Conservation (phyloP, 441 rosid genomes). For the Pelargonium fulgidum region DNA sequence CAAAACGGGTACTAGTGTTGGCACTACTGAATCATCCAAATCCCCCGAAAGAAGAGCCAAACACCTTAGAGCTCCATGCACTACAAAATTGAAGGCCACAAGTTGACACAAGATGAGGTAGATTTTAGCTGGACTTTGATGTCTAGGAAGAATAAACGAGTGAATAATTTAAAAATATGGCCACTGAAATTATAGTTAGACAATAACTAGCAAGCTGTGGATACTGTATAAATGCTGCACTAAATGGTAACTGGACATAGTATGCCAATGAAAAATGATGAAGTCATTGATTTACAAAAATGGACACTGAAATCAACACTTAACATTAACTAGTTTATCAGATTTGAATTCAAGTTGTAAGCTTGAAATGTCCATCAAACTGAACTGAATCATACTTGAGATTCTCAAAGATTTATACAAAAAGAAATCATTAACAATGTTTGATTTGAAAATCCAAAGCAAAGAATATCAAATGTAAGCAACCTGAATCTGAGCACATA, state of each 20-base stretch:
- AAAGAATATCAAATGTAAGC: background rate
- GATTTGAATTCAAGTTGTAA: too few relatives aligned
- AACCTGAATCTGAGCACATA: background rate
- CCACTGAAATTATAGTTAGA: background rate
- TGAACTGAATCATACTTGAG: background rate
- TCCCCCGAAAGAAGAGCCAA: slow-evolving; percentile 80
- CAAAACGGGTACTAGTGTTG: slow-evolving; percentile 61
- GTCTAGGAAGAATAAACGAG: background rate
- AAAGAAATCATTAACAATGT: background rate
- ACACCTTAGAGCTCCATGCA: slow-evolving; percentile 85
- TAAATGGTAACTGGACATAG: background rate
- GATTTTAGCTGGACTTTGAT: background rate
- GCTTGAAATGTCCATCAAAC: background rate
- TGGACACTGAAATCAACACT: background rate
- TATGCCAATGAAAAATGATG: background rate
- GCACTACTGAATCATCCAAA: slow-evolving; percentile 75
- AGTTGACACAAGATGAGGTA: slow-evolving; percentile 5
- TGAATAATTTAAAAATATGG: background rate
- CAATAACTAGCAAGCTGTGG: background rate
- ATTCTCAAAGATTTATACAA: background rate
- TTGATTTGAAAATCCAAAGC: background rate
- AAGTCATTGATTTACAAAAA: background rate
- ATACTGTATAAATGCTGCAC: background rate
- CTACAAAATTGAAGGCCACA: slow-evolving; percentile 34
- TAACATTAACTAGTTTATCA: background rate